A percentile compares a stretch with the other conserved stretches of the same genome.
Evolutionary conservation across 768 basidiomycete genomes (phyloP).

Genomic region (Lepiota brunneoincarnata): DNA sequence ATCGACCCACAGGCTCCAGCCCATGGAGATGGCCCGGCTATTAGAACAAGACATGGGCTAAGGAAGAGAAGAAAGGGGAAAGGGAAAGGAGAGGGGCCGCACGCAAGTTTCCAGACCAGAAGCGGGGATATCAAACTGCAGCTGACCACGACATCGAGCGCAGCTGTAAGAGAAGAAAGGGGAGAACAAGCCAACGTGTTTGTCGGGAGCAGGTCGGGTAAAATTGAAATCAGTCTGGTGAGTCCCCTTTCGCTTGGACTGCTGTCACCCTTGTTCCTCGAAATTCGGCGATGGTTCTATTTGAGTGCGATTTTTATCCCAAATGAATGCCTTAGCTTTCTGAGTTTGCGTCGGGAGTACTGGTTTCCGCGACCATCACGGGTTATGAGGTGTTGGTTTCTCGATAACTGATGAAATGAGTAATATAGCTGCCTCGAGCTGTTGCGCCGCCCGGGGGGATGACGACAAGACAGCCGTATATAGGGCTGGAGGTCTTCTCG

Average conservation of each 20-base stretch:
- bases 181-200: slow-evolving; percentile 31
- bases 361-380: slow-evolving; percentile 5
- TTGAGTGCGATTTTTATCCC: background rate
- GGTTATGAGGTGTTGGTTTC: background rate
- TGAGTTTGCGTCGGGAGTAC: background rate
- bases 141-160: slow-evolving; percentile 30
- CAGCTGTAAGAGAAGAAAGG: slow-evolving; percentile 24
- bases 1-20: slow-evolving; percentile 35
- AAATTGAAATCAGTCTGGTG: slow-evolving; percentile 41
- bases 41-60: slow-evolving; percentile 11
- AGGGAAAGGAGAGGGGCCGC: slow-evolving; percentile 22
- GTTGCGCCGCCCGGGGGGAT: slow-evolving; percentile 10
- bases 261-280: background rate
- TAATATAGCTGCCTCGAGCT: slow-evolving; percentile 25
- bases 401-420: background rate
- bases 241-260: slow-evolving; percentile 3
- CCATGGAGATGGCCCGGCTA: slow-evolving; percentile 18
- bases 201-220: slow-evolving; percentile 33
- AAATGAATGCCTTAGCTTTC: background rate
- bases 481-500: slow-evolving; percentile 34
- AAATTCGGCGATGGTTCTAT: background rate
- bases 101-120: slow-evolving; percentile 42
- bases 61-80: slow-evolving; percentile 21
- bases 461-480: slow-evolving; percentile 28
- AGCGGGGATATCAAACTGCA: slow-evolving; percentile 36